A percentile compares a stretch with the other conserved stretches of the same genome.
Conservation (phyloP, 108 stramenopile genomes). For the Skeletonema menzelii region DNA sequence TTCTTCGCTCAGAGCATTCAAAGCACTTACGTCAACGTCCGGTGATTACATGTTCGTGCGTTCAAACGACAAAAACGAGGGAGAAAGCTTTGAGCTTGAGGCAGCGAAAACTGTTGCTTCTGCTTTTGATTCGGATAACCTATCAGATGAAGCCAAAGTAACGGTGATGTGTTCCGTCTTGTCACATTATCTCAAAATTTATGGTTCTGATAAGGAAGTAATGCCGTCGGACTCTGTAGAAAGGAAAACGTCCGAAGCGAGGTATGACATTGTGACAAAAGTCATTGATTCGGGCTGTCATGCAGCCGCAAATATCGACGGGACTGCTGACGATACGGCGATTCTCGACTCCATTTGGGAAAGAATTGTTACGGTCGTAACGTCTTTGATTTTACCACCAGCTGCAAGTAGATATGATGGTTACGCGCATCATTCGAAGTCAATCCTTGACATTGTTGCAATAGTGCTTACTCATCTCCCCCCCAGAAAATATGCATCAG, state of each 20-base stretch:
- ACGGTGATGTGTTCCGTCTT: conserved; percentile 56
- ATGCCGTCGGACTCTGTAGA: background rate
- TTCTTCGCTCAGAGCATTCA: conserved; percentile 64
- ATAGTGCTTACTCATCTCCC: conserved; percentile 32
- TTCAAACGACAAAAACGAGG: conserved; percentile 4
- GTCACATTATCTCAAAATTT: conserved; percentile 37
- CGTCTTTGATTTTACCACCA: conserved; percentile 30
- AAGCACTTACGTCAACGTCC: conserved; percentile 48
- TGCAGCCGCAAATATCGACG: conserved; percentile 47
- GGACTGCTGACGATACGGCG: conserved; percentile 5
- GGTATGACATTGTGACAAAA: conserved; percentile 54
- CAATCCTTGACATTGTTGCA: conserved; percentile 40
- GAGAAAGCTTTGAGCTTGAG: conserved; percentile 59
- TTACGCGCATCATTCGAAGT: conserved; percentile 41
- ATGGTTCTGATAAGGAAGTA: conserved; percentile 23
- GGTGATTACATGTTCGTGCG: conserved; percentile 41
- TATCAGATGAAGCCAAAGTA: conserved; percentile 47
- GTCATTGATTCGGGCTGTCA: conserved; percentile 51
- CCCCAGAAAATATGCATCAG: conserved; percentile 19
- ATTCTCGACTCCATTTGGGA: conserved; percentile 43
- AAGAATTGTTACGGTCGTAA: conserved; percentile 26
- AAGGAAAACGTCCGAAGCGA: conserved; percentile 17
- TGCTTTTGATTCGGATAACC: conserved; percentile 42
- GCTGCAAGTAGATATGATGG: conserved; percentile 26
- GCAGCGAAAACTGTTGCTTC: conserved; percentile 55